Conservation (phyloP, 208 protist species). For the Histomonas meleagridis region DNA sequence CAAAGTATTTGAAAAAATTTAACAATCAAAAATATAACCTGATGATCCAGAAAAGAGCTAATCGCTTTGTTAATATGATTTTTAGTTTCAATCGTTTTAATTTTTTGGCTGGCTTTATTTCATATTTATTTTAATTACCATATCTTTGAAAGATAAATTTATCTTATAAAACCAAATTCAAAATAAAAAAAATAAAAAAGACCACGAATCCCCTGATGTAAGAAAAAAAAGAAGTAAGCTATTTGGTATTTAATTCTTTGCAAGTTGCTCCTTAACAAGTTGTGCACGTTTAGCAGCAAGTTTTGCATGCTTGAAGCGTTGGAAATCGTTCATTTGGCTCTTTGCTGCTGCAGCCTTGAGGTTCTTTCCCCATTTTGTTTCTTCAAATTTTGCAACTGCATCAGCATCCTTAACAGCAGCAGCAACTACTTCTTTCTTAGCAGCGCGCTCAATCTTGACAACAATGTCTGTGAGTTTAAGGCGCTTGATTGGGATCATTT, state of each 20-base stretch:
- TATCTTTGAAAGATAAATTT: too few species aligned
- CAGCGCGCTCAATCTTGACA: not conserved
- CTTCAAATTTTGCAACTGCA: not conserved
- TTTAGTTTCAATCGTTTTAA: too few species aligned
- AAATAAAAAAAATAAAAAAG: too few species aligned
- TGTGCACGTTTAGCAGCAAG: not conserved
- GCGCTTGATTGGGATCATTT: not conserved
- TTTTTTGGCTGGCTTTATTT: too few species aligned
- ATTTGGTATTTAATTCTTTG: not conserved
- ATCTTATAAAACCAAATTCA: too few species aligned
- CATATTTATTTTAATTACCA: too few species aligned
- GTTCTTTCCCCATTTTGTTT: not conserved
- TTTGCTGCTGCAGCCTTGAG: not conserved
- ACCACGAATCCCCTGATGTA: too few species aligned
- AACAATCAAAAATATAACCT: too few species aligned
- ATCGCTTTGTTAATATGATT: too few species aligned
- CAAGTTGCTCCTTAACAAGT: not conserved
- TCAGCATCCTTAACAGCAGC: not conserved
- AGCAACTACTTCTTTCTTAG: not conserved
- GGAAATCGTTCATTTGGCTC: slow-evolving; percentile 4
- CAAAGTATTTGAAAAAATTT: too few species aligned
- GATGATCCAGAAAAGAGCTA: too few species aligned
- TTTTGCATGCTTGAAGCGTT: slow-evolving; percentile 4
- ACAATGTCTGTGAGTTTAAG: not conserved
- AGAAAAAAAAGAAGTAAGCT: too few species aligned